Evolutionary conservation across 139 green algal genomes (phyloP).

Genomic region (Volvox africanus): DNA sequence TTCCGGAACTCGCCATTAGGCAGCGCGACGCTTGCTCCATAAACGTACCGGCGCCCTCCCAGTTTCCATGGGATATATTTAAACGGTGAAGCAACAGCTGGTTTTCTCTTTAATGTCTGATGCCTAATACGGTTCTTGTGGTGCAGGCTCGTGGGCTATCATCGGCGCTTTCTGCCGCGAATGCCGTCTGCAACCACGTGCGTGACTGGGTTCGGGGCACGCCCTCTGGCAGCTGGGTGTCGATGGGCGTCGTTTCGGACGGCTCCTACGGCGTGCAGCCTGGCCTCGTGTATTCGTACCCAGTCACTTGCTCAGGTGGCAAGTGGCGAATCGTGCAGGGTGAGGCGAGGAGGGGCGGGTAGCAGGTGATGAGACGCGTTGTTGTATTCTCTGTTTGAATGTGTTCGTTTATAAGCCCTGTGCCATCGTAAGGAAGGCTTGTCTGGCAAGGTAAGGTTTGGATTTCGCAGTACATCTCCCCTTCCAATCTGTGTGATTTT

Average conservation of each 20-base stretch:
- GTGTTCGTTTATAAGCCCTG: no score
- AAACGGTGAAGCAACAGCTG: background rate
- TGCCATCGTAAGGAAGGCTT: no score
- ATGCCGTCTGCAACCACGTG: slow-evolving; percentile 93
- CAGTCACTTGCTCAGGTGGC: slow-evolving; percentile 85
- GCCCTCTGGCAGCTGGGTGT: slow-evolving; percentile 59
- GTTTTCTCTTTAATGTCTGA: background rate
- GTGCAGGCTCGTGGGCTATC: slow-evolving; percentile 84
- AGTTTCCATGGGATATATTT: no score
- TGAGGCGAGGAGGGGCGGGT: slow-evolving; percentile 4
- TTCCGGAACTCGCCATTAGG: no score
- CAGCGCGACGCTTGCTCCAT: no score
- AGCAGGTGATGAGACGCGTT: no score
- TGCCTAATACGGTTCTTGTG: background rate
- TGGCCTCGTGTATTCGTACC: slow-evolving; percentile 93
- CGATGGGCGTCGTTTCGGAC: slow-evolving; percentile 93
- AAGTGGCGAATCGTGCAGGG: slow-evolving; percentile 91
- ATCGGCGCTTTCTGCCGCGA: slow-evolving; percentile 90
- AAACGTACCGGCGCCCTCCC: no score
- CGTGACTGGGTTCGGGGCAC: slow-evolving; percentile 92
- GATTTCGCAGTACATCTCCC: no score
- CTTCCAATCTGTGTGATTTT: no score
- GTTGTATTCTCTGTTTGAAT: no score
- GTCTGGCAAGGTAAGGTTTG: no score
- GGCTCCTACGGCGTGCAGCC: slow-evolving; percentile 84